Percentiles rank a stretch among this genome's conserved stretches.
Evolutionary conservation across 169 alveolate species (phyloP).

Genomic region (Cardiosporidium cionae): DNA sequence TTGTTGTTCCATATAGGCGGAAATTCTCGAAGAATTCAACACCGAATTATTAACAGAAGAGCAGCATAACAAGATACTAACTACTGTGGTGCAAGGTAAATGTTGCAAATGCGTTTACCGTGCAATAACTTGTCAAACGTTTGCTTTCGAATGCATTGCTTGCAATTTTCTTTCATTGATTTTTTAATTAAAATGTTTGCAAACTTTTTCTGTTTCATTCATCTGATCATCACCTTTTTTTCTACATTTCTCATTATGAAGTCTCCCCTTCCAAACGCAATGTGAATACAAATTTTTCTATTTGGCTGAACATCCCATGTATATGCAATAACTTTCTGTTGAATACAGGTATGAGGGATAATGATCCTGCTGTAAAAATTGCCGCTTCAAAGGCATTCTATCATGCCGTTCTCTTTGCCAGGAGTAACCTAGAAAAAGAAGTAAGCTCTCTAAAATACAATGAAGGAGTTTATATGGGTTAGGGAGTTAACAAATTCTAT

Average conservation of each 20-base stretch:
- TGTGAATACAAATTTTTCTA: background rate
- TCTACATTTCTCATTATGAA: background rate
- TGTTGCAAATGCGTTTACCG: background rate
- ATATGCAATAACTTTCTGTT: background rate
- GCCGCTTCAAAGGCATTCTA: conserved; percentile 53
- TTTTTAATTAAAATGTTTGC: too few species aligned
- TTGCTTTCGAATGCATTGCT: background rate
- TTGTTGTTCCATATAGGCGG: too few species aligned
- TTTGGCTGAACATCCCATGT: background rate
- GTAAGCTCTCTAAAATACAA: too few species aligned
- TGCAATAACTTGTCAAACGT: background rate
- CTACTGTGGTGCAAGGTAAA: conserved; percentile 47
- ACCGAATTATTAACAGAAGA: conserved; percentile 37
- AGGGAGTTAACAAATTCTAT: too few species aligned
- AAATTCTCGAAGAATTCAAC: conserved; percentile 35
- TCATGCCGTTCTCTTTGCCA: conserved; percentile 43
- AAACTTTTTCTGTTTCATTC: background rate
- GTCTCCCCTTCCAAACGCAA: background rate
- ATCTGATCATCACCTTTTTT: background rate
- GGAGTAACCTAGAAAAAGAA: conserved; percentile 15
- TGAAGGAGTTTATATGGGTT: too few species aligned
- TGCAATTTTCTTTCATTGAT: too few species aligned
- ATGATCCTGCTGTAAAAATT: conserved; percentile 40
- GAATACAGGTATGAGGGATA: conserved; percentile 33
- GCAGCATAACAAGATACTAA: conserved; percentile 45